Base-by-base conservation (phyloP, 1,284 basidiomycete genomes). In the Phellopilus nigrolimitatus region DNA sequence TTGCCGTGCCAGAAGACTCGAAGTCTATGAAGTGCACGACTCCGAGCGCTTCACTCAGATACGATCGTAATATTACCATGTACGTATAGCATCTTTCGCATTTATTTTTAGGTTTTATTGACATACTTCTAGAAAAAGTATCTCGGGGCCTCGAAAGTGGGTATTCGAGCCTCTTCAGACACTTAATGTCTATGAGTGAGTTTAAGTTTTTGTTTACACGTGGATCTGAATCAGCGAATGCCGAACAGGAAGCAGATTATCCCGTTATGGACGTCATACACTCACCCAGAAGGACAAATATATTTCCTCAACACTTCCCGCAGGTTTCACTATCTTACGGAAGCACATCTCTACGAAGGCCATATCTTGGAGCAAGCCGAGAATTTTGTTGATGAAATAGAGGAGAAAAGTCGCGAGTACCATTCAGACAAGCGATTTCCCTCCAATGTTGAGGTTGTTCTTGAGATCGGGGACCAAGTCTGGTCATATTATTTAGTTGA, bases 401-500 rank as follows among this genome's bases (percentile, higher is more conserved):
- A 52, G 30, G 19, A 9, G 7, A 12, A 33, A 13, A 17, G 4
- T 8, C 8, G 37, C 36, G 13, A 24, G 41, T 30, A 19, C 13
- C 10, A 17, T 47, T 27, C 24, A 39, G 45, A 24, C 5, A 33
- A 36, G 36, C 30, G 8, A 22, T n/a, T 54, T 7, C 34, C 47
- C n/a, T 13, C 27, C 2, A n/a, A 49, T 33, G 33, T 25, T 37
- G 38, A 49, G 25, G 40, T 43, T n/a, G 34, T 53, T 4, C 15
- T 53, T 12, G 36, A 42, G 21, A 7, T 49, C 28, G 22, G 33
- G 13, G 17, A 36, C 15, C 9, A 31, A 12, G 28, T 9, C 8
- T 70, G 68, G 17, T 54, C 60, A 2, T 76, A 78, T 52, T 76
- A 76, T 51, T 66, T 71, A 28, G 70, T 66, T 3, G 66, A 75